Evolutionary conservation across 257 asterid species (phyloP).

Genomic region (Lycium ferocissimum): DNA sequence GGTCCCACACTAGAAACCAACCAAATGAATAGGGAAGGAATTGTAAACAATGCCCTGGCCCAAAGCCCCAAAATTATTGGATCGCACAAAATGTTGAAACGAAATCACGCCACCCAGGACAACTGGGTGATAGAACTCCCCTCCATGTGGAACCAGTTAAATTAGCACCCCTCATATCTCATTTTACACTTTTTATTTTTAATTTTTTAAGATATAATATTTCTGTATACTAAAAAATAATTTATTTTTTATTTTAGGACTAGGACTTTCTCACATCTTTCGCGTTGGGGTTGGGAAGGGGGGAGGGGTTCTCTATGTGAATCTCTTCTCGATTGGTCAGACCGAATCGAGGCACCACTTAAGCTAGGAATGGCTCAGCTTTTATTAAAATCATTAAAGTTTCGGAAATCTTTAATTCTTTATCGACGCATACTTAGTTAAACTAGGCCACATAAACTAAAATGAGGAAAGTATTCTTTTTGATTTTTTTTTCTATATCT

Average conservation of each 20-base stretch:
- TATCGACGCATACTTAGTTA: not conserved
- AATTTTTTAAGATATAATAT: too few species aligned
- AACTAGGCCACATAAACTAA: not conserved
- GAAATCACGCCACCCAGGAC: too few species aligned
- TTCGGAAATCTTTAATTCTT: not conserved
- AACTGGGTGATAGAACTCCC: too few species aligned
- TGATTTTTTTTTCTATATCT: too few species aligned
- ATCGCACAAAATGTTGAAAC: slow-evolving; percentile 10
- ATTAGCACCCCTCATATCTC: too few species aligned
- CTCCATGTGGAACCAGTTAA: too few species aligned
- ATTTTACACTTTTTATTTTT: too few species aligned
- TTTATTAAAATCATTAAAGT: not conserved
- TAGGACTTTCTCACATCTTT: too few species aligned
- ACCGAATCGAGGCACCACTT: not conserved
- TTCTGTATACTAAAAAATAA: too few species aligned
- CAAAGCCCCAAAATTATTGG: slow-evolving; percentile 16
- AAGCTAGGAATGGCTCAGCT: not conserved
- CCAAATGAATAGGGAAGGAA: not conserved
- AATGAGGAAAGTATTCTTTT: too few species aligned
- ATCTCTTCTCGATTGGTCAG: not conserved
- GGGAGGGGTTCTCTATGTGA: not conserved
- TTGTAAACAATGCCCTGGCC: not conserved
- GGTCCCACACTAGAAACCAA: not conserved
- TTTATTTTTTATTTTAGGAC: too few species aligned
- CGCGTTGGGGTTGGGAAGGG: too few species aligned